Evolutionary conservation across 148 eudicot genomes (phyloP).

Genomic region (Rhododendron griersonianum): DNA sequence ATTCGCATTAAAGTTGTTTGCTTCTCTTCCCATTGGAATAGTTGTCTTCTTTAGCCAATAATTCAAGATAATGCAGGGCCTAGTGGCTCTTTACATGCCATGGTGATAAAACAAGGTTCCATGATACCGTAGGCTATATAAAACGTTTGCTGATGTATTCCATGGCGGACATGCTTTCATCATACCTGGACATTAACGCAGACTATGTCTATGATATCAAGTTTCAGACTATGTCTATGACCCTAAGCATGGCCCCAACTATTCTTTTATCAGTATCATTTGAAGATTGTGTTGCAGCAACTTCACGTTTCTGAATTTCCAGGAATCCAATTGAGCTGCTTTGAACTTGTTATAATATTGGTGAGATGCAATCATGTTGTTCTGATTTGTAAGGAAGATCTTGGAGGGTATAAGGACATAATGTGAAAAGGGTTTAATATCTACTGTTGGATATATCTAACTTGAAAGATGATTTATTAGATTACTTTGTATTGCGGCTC

Average conservation of each 20-base stretch:
- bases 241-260: background rate
- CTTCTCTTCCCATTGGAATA: background rate
- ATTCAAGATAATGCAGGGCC: background rate
- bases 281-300: background rate
- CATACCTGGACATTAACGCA: background rate
- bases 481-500: background rate
- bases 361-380: background rate
- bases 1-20: background rate
- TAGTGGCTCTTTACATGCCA: background rate
- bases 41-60: background rate
- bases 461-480: background rate
- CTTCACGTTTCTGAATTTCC: background rate
- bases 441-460: background rate
- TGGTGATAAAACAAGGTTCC: background rate
- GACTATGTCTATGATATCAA: background rate
- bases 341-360: background rate
- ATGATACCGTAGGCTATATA: no score
- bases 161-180: background rate
- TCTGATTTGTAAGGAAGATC: background rate
- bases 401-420: background rate
- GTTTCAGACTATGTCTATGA: background rate
- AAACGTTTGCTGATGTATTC: background rate
- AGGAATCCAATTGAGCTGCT: background rate
- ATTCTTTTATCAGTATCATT: background rate
- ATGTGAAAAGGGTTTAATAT: background rate